Base-by-base conservation (phyloP, 176 grass and related monocot species). In the Avena eriantha region DNA sequence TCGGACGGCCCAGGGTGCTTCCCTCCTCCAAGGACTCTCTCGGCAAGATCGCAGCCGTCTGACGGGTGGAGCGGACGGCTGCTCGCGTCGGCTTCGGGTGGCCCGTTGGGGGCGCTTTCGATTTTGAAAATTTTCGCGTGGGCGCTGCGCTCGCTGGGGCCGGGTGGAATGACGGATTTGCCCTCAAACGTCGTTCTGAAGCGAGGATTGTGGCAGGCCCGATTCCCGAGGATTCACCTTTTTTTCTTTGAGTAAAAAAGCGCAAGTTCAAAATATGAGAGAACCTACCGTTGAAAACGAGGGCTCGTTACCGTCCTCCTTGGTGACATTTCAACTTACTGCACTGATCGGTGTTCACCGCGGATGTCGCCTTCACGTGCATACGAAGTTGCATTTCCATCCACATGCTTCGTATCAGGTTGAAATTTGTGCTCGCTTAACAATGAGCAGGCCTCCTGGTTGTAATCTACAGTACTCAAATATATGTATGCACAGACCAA, bases 111-210 rank as follows among this genome's bases (percentile, higher is more conserved):
- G 23, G 33, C 19, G 17, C 67, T 60, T 72, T 22, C 54, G 54
- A 54, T 90, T 90, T 90, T 58, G 79, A 90, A 90, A 35, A 3
- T 72, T 90, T 85, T 61, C 24, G 12, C 7, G 70, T 59, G 59
- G 60, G 29, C 23, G 68, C 19, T 56, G 54, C 54, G 54, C 54
- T 55, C 33, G 66, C 46, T 11, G 67, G 45, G 34, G 12, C 9
- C 12, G 8, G 31, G 1, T 24, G 45, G 56, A 82, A 80, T 51
- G 61, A 49, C 39, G 0, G 10, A 0, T 69, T 8, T 69, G 15
- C 83, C 78, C 51, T 39, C 81, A 29, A 1, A 3, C 65, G 39
- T 79, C 46, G 5, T 1, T 29, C 2, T 19, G 73, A 85, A 55
- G 21, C 58, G 22, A 10, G 22, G 43, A 66, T 39, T n/a, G 56